Conservation (phyloP, 164 flowering plant species). For the Berberis thunbergii region DNA sequence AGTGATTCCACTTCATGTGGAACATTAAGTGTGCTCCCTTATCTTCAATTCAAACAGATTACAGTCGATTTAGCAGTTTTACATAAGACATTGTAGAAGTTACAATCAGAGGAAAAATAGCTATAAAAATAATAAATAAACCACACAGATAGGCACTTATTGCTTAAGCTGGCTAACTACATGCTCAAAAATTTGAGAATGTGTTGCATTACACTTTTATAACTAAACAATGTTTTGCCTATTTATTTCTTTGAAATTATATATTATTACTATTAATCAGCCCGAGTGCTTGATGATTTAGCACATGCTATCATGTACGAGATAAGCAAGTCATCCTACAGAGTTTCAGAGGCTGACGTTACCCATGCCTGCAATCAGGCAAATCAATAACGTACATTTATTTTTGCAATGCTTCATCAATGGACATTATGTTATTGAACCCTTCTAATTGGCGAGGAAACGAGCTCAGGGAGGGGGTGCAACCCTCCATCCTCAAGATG, state of each 20-base stretch:
- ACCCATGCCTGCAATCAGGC: slow-evolving; percentile 97
- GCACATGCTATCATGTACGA: slow-evolving; percentile 86
- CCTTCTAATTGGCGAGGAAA: no score
- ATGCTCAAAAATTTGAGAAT: background rate
- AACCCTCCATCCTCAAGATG: no score
- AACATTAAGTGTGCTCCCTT: no score
- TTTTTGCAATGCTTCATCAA: background rate
- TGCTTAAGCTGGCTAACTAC: no score
- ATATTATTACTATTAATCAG: slow-evolving; percentile 27
- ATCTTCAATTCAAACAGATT: no score
- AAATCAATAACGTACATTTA: background rate
- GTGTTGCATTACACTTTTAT: background rate
- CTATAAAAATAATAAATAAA: no score
- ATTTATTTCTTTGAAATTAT: background rate
- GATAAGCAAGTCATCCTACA: slow-evolving; percentile 61
- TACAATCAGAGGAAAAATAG: no score
- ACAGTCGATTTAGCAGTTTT: no score
- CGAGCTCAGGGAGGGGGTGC: no score
- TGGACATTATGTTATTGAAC: background rate
- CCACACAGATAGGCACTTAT: no score
- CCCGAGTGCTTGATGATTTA: slow-evolving; percentile 83
- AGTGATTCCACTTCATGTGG: no score
- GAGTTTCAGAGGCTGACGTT: slow-evolving; percentile 87
- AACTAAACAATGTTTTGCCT: background rate
- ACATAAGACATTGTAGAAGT: no score